Evolutionary conservation across 257 asterid species (phyloP).

Genomic region (Lycium barbarum): DNA sequence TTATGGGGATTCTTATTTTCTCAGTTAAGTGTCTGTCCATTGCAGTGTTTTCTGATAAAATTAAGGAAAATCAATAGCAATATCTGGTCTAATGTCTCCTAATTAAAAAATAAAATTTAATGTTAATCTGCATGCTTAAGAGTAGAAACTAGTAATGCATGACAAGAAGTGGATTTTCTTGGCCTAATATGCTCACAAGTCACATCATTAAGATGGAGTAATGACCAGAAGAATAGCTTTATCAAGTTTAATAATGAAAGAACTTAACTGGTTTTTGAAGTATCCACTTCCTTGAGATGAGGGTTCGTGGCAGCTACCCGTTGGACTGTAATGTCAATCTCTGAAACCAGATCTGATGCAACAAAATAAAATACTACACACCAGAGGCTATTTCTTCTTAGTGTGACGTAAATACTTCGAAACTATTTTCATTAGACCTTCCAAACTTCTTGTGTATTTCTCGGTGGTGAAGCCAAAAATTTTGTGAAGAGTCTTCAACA

Average conservation of each 20-base stretch:
- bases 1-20: no score
- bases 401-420: neutral
- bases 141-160: neutral
- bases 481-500: no score
- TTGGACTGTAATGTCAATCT: slow-evolving; percentile 74
- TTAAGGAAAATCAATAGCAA: neutral
- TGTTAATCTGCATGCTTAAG: neutral
- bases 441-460: neutral
- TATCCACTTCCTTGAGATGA: slow-evolving; percentile 44
- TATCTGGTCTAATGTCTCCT: neutral
- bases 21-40: no score
- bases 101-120: no score
- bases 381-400: neutral
- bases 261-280: slow-evolving; percentile 18
- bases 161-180: slow-evolving; percentile 7
- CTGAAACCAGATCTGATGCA: slow-evolving; percentile 63
- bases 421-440: neutral
- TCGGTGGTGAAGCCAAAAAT: neutral
- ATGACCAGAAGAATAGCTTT: neutral
- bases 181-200: neutral
- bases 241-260: neutral
- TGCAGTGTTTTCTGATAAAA: no score
- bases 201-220: slow-evolving; percentile 15
- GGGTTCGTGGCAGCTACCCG: slow-evolving; percentile 80
- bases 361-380: neutral